These are phyloP conservation scores for Amylocystis lapponica DNA, from an alignment of 768 basidiomycete species.

Conservation along the genomic window DNA sequence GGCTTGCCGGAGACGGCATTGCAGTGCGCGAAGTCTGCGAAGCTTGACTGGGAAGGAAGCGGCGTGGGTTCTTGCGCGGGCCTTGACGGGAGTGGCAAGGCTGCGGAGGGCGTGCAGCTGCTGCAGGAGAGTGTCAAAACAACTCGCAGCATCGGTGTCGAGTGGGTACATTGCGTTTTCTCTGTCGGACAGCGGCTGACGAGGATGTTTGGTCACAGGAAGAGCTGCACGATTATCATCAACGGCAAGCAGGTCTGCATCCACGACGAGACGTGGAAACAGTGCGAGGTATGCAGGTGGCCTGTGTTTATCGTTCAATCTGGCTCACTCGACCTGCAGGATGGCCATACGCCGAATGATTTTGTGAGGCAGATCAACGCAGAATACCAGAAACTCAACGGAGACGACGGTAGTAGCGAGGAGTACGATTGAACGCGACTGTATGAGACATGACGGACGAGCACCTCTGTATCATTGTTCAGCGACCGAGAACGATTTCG, in stretches of 20 bases:
- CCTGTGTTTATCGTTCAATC: not conserved
- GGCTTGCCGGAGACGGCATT: constrained; percentile 61
- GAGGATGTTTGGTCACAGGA: constrained; percentile 37
- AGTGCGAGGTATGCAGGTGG: constrained; percentile 63
- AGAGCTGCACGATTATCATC: constrained; percentile 86
- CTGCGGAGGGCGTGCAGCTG: constrained; percentile 56
- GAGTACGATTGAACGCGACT: constrained; percentile 1
- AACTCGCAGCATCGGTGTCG: constrained; percentile 43
- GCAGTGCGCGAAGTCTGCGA: constrained; percentile 56
- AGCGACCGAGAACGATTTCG: constrained; percentile 66
- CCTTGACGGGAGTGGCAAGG: constrained; percentile 55
- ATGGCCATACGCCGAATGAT: constrained; percentile 67
- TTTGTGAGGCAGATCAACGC: constrained; percentile 74
- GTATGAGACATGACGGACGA: constrained; percentile 10
- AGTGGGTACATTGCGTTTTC: constrained; percentile 42
- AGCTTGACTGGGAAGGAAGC: constrained; percentile 65
- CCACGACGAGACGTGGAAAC: constrained; percentile 72
- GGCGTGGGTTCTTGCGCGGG: constrained; percentile 55
- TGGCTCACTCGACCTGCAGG: constrained; percentile 32
- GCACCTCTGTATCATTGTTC: constrained; percentile 9
- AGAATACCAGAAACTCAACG: constrained; percentile 65
- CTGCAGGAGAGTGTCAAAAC: constrained; percentile 52
- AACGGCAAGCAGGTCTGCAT: constrained; percentile 63
- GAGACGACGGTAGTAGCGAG: constrained; percentile 2
- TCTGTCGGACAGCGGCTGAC: constrained; percentile 1